A percentile compares a stretch with the other conserved stretches of the same genome.
Conservation (phyloP, 371 early-diverging fungal genomes). For the Modicella reniformis region DNA sequence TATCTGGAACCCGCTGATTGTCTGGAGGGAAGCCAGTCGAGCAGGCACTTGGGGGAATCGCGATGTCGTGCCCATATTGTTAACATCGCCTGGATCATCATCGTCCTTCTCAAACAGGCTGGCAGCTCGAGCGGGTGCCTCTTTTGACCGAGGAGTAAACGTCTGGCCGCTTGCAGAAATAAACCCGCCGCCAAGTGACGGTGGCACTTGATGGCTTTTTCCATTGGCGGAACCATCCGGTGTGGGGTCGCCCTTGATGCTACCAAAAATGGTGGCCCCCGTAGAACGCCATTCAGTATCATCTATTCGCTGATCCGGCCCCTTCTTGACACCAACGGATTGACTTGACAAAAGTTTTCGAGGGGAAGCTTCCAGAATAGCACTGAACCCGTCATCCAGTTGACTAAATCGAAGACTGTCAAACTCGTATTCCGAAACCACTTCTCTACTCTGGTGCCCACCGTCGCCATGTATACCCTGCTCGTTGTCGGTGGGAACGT, state of each 20-base stretch:
- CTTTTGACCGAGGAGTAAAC: slow-evolving; percentile 19
- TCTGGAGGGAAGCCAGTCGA: not conserved
- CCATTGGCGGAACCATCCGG: not conserved
- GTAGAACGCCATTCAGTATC: slow-evolving; percentile 18
- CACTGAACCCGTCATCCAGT: too few relatives aligned
- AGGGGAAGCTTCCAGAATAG: too few relatives aligned
- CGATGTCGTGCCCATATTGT: not conserved
- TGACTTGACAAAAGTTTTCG: slow-evolving; percentile 2
- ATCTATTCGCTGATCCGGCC: not conserved
- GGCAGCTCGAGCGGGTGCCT: slow-evolving; percentile 7
- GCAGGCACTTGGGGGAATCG: not conserved
- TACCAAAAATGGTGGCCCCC: slow-evolving; percentile 15
- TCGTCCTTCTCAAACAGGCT: slow-evolving; percentile 22
- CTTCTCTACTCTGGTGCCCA: not conserved
- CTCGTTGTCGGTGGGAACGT: not conserved
- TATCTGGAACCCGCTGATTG: slow-evolving; percentile 2
- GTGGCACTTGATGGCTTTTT: not conserved
- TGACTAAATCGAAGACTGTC: slow-evolving; percentile 29
- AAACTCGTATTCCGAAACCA: slow-evolving; percentile 32
- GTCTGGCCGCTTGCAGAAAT: slow-evolving; percentile 21
- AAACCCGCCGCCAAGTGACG: slow-evolving; percentile 18
- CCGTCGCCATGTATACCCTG: not conserved
- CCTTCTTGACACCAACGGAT: not conserved
- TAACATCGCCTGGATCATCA: not conserved
- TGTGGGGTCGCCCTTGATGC: not conserved